phyloP scores from a whole-genome alignment of 2,329 filamentous ascomycete genomes.

The Fusarium oligoseptatum region DNA sequence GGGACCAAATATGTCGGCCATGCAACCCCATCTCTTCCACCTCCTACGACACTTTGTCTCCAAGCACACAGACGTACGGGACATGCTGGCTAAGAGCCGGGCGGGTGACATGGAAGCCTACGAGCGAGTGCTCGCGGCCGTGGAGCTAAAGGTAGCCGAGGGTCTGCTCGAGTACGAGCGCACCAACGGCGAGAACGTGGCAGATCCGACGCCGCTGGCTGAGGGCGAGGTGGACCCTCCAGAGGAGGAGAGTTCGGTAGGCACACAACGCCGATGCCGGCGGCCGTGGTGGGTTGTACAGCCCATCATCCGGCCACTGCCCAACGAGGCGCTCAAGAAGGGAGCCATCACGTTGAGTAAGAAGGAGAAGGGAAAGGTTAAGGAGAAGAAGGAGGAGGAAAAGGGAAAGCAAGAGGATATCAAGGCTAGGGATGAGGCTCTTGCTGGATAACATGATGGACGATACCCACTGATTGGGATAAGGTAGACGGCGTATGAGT shows the following conservation, averaged over 20 bases:
- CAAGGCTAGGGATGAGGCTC: slow-evolving; percentile 41
- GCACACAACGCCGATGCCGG: slow-evolving; percentile 79
- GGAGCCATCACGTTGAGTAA: slow-evolving; percentile 82
- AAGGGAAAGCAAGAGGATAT: slow-evolving; percentile 42
- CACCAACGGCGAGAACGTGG: slow-evolving; percentile 64
- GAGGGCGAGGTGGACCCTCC: slow-evolving; percentile 53
- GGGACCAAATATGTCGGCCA: slow-evolving; percentile 77
- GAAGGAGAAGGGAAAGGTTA: slow-evolving; percentile 67
- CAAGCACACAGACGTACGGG: slow-evolving; percentile 84
- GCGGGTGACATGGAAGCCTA: slow-evolving; percentile 81
- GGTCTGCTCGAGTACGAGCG: slow-evolving; percentile 77
- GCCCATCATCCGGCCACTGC: slow-evolving; percentile 86
- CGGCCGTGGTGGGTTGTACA: slow-evolving; percentile 93
- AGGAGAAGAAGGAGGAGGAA: slow-evolving; percentile 42
- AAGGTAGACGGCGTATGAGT: slow-evolving; percentile 30
- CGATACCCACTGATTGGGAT: slow-evolving; percentile 6
- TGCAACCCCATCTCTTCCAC: slow-evolving; percentile 95
- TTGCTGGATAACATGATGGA: slow-evolving; percentile 42
- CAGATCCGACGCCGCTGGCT: slow-evolving; percentile 48
- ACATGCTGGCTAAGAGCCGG: slow-evolving; percentile 79
- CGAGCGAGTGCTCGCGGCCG: slow-evolving; percentile 80
- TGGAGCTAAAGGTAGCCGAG: slow-evolving; percentile 80
- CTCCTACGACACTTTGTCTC: slow-evolving; percentile 86
- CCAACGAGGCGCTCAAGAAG: slow-evolving; percentile 87
- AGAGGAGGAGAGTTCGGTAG: slow-evolving; percentile 71